Conservation (phyloP, 495 filamentous ascomycete genomes). For the Penicillium daleae region DNA sequence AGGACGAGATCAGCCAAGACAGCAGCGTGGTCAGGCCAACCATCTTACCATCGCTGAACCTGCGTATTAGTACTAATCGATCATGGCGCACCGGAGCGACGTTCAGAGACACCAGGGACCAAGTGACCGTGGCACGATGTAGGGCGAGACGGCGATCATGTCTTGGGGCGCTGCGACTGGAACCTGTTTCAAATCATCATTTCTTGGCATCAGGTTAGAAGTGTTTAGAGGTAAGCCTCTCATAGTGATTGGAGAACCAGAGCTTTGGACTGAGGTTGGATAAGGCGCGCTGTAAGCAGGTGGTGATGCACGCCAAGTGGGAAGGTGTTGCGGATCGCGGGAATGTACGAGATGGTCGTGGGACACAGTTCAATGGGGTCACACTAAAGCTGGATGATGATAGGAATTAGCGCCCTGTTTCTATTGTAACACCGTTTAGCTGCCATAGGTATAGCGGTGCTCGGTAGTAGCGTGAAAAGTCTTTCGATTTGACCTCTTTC, state of each 20-base stretch:
- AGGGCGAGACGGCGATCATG: neutral
- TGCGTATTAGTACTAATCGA: neutral
- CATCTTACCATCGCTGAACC: constrained; percentile 3
- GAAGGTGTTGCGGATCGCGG: neutral
- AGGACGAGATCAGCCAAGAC: neutral
- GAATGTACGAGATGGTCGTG: neutral
- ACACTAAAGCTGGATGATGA: no score
- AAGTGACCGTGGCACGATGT: neutral
- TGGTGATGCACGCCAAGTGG: constrained; percentile 15
- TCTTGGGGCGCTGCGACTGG: constrained; percentile 7
- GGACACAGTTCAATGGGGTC: no score
- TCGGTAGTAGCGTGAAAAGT: no score
- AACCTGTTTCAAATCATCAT: neutral
- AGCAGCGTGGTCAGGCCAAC: constrained; percentile 12
- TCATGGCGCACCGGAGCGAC: neutral
- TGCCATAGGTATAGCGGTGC: no score
- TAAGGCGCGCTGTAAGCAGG: neutral
- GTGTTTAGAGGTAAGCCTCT: neutral
- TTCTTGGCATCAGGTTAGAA: neutral
- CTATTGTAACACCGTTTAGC: no score
- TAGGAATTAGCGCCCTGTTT: no score
- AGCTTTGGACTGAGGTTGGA: neutral
- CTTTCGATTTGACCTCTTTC: no score
- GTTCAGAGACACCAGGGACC: neutral
- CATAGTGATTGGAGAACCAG: neutral